Conservation (phyloP, 2,329 filamentous ascomycete species). For the Fusarium sp. region DNA sequence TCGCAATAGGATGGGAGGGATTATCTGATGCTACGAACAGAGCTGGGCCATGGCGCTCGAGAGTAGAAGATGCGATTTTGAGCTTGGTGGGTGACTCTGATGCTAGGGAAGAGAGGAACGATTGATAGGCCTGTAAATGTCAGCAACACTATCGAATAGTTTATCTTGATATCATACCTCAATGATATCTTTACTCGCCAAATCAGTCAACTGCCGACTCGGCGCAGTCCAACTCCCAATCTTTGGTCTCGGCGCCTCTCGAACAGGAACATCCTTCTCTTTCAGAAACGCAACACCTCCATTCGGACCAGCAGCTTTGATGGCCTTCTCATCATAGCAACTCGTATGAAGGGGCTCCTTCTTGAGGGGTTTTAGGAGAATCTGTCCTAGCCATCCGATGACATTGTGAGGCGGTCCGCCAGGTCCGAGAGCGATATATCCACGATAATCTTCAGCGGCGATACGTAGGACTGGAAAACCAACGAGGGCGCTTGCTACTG, state of each 20-base stretch:
- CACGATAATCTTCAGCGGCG: constrained; percentile 20
- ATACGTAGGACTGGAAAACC: constrained; percentile 22
- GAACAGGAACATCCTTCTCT: constrained; percentile 20
- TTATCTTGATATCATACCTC: not conserved
- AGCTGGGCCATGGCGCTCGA: constrained; percentile 26
- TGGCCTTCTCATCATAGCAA: constrained; percentile 6
- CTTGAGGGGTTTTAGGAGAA: constrained; percentile 21
- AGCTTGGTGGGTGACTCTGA: constrained; percentile 16
- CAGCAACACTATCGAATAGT: accelerated
- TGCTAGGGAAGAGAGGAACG: constrained; percentile 26
- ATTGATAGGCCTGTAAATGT: constrained; percentile 21
- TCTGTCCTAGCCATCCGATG: constrained; percentile 27
- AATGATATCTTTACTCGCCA: not conserved
- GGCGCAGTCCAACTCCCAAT: constrained; percentile 32
- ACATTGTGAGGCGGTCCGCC: constrained; percentile 23
- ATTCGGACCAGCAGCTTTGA: constrained; percentile 13
- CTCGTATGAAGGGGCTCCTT: constrained; percentile 23
- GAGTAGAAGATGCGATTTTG: constrained; percentile 26
- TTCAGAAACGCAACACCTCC: constrained; percentile 23
- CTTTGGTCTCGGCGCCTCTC: constrained; percentile 14
- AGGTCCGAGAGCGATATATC: constrained; percentile 30
- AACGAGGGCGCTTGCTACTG: not conserved
- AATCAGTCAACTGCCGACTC: constrained; percentile 28
- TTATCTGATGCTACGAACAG: constrained; percentile 15
- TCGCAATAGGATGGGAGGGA: constrained; percentile 1